phyloP scores from a whole-genome alignment of 2,329 filamentous ascomycete genomes.

The Sarocladium brachiariae region DNA sequence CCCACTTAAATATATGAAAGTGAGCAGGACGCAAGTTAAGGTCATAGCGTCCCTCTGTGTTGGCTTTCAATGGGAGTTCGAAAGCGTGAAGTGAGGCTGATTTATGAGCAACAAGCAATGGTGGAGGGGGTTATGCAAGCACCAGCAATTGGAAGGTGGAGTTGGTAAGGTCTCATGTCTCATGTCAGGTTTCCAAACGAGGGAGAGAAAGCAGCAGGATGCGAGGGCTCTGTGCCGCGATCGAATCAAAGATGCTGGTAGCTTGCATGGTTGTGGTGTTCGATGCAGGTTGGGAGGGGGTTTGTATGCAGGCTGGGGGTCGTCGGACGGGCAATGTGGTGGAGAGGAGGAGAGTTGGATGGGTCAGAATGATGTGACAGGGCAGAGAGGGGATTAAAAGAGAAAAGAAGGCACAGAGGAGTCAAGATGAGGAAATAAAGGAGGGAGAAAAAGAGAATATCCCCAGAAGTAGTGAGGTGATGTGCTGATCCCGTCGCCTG shows the following conservation, averaged over 20 bases:
- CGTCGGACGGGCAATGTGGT: neutral
- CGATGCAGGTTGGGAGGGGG: neutral
- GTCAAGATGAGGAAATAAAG: neutral
- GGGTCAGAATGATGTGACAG: neutral
- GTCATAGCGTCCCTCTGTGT: neutral
- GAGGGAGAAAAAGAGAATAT: neutral
- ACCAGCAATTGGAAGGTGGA: no score
- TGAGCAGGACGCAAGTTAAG: no score
- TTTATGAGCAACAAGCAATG: no score
- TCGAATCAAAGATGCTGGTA: neutral
- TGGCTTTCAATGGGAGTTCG: neutral
- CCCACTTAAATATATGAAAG: no score
- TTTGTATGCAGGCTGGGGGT: neutral
- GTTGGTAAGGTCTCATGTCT: no score
- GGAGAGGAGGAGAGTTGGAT: neutral
- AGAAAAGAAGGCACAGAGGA: no score
- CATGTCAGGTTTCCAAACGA: no score
- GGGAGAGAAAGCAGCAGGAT: no score
- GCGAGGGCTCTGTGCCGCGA: neutral
- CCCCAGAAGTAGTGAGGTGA: no score
- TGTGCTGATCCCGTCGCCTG: no score
- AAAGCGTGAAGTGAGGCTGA: no score
- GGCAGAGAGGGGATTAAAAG: neutral
- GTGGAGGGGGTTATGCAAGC: no score
- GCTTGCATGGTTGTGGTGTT: neutral